These are phyloP conservation scores for Aspergillus ruber DNA, from an alignment of 2,329 filamentous ascomycete genomes.

Conservation along the genomic window DNA sequence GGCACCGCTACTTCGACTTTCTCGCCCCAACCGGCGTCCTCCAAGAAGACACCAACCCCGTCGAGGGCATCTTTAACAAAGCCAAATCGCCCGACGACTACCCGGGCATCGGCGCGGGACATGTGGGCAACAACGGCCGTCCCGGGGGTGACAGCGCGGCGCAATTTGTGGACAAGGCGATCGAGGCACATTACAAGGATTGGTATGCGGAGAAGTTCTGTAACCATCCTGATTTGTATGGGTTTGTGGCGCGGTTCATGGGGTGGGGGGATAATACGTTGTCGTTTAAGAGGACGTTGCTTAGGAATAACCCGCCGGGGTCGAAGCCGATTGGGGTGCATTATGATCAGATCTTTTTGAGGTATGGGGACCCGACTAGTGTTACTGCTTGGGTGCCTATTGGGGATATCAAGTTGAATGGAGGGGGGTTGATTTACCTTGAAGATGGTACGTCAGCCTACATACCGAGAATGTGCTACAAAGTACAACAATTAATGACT, in stretches of 20 bases:
- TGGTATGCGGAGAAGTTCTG: constrained; percentile 53
- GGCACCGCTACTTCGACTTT: constrained; percentile 49
- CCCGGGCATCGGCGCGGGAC: constrained; percentile 51
- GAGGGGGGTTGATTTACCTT: constrained; percentile 55
- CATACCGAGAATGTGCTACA: not conserved
- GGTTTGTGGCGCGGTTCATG: constrained; percentile 47
- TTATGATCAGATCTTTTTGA: constrained; percentile 55
- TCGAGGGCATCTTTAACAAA: constrained; percentile 50
- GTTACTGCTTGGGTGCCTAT: constrained; percentile 55
- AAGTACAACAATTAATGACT: not conserved
- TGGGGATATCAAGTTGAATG: constrained; percentile 48
- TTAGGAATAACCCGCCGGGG: constrained; percentile 52
- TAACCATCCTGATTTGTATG: constrained; percentile 45
- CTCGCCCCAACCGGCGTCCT: constrained; percentile 52
- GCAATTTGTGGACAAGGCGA: constrained; percentile 45
- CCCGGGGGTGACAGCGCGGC: constrained; percentile 41
- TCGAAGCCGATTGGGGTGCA: constrained; percentile 56
- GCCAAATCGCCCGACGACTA: constrained; percentile 39
- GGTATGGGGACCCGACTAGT: constrained; percentile 49
- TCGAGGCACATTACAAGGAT: constrained; percentile 48
- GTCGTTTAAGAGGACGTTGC: constrained; percentile 42
- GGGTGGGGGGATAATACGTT: constrained; percentile 50
- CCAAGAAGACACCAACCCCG: constrained; percentile 45
- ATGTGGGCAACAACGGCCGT: constrained; percentile 38
- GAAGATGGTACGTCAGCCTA: constrained; percentile 34